phyloP scores from a whole-genome alignment of 2,329 filamentous ascomycete genomes.

The Scleromitrula shiraiana region DNA sequence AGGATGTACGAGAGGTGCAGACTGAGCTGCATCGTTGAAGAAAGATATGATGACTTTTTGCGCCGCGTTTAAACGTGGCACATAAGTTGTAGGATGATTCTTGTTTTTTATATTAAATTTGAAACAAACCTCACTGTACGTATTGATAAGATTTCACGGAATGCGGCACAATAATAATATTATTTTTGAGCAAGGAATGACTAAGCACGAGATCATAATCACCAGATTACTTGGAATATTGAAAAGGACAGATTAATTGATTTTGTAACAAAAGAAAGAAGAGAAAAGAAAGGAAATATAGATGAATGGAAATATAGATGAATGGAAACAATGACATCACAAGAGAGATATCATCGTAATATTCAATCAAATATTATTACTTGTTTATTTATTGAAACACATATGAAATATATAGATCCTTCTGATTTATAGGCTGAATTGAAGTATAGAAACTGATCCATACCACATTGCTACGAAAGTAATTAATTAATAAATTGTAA shows the following conservation, averaged over 20 bases:
- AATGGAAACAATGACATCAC: too few species aligned
- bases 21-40: conserved; percentile 51
- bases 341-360: too few species aligned
- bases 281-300: neutral
- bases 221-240: too few species aligned
- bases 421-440: too few species aligned
- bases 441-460: too few species aligned
- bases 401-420: too few species aligned
- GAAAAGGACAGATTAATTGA: neutral
- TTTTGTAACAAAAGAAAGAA: neutral
- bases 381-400: too few species aligned
- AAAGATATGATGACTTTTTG: conserved; percentile 26
- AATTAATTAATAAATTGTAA: too few species aligned
- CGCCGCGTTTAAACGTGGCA: conserved; percentile 25
- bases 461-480: too few species aligned
- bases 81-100: conserved; percentile 13
- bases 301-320: neutral
- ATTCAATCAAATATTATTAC: too few species aligned
- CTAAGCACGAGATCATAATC: conserved; percentile 5
- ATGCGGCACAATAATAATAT: neutral
- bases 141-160: neutral
- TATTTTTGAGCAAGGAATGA: neutral
- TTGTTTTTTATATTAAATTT: neutral
- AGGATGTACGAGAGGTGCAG: conserved; percentile 45
- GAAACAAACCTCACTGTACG: neutral